These are phyloP conservation scores for Alternaria dauci DNA, from an alignment of 2,329 filamentous ascomycete genomes.

Conservation along the genomic window DNA sequence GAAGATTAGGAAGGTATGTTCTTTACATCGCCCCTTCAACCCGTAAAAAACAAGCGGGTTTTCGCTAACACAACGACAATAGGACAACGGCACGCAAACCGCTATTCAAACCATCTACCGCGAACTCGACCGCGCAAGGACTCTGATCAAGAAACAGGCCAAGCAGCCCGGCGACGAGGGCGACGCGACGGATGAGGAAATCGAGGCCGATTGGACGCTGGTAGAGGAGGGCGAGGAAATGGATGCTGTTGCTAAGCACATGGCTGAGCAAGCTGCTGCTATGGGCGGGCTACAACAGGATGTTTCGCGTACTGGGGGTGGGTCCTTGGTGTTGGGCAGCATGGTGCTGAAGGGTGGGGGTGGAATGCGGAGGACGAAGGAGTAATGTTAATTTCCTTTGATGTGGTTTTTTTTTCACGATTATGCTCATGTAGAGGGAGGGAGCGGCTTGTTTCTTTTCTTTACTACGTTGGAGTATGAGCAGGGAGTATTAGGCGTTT, in stretches of 20 bases:
- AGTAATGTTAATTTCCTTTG: not conserved
- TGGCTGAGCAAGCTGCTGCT: conserved; percentile 30
- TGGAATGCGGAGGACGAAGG: not conserved
- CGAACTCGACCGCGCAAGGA: conserved; percentile 90
- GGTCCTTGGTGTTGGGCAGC: conserved; percentile 40
- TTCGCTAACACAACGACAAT: not conserved
- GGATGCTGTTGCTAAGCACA: conserved; percentile 26
- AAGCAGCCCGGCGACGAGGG: conserved; percentile 38
- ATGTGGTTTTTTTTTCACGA: too few relatives aligned
- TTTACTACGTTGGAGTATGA: not conserved
- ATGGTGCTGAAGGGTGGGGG: conserved; percentile 42
- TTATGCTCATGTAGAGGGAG: conserved; percentile 8
- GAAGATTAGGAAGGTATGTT: conserved; percentile 80
- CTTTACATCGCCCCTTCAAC: not conserved
- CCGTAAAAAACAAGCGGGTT: conserved; percentile 15
- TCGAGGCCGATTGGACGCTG: conserved; percentile 91
- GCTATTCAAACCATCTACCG: conserved; percentile 94
- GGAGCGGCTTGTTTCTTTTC: conserved; percentile 11
- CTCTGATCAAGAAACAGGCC: conserved; percentile 73
- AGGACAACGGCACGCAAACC: conserved; percentile 90
- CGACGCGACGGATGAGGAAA: conserved; percentile 65
- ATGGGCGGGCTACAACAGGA: not conserved
- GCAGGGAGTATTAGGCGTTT: not conserved
- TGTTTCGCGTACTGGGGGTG: conserved; percentile 19
- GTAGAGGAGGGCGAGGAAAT: conserved; percentile 68